These are phyloP conservation scores for Zoysia matrella DNA, from an alignment of 202 grass and related monocot species.

Conservation along the genomic window DNA sequence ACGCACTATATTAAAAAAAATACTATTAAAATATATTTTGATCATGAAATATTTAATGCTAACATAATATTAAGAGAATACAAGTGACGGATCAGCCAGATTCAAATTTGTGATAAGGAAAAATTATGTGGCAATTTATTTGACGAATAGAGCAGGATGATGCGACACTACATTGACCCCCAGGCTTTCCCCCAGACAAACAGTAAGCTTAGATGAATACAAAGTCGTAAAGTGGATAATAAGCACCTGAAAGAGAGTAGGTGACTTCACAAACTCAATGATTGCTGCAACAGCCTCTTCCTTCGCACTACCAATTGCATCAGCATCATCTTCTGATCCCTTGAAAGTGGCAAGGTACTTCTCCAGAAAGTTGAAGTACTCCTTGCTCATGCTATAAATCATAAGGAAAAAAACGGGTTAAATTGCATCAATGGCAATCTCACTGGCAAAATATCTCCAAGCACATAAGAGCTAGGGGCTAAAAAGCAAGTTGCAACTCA, in stretches of 20 bases:
- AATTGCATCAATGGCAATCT: conserved; percentile 1
- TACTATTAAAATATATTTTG: background rate
- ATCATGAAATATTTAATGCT: background rate
- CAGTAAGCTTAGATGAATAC: background rate
- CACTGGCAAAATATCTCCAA: background rate
- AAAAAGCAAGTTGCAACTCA: background rate
- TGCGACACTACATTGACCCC: background rate
- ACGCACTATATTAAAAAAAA: background rate
- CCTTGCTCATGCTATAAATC: conserved; percentile 71
- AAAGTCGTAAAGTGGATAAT: background rate
- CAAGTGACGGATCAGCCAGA: background rate
- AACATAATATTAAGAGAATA: background rate
- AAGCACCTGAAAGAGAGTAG: conserved; percentile 77
- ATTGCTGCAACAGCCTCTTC: conserved; percentile 61
- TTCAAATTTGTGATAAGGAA: background rate
- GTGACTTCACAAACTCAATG: conserved; percentile 50
- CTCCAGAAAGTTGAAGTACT: conserved; percentile 80
- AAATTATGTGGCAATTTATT: background rate
- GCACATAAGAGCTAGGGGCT: background rate
- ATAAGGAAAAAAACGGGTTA: background rate
- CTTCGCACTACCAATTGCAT: conserved; percentile 65
- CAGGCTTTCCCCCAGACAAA: background rate
- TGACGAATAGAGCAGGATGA: background rate
- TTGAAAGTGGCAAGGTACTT: conserved; percentile 87
- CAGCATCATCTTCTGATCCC: conserved; percentile 55